Base-by-base conservation (phyloP, 1,284 basidiomycete genomes). In the Tylopilus sp. region DNA sequence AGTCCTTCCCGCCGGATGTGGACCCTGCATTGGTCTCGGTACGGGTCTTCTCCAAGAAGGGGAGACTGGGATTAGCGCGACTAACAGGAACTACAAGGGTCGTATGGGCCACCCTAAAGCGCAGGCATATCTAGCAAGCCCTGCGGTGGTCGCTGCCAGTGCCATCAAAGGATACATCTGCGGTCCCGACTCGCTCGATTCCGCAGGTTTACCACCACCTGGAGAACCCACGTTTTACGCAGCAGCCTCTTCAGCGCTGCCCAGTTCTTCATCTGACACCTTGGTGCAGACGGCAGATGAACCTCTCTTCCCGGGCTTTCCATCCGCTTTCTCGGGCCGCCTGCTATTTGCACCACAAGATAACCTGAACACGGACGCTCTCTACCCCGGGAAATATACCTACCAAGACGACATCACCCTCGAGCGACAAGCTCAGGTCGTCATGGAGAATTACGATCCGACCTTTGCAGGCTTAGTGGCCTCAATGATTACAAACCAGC, bases 331-430 rank as follows among this genome's bases (percentile, higher is more conserved):
- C 70, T 69, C 79, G 2, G 97, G 97, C 0, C 84, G 87, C 0
- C 72, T 98, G 8, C 75, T 98, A 41, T 99, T 98, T 63, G 83
- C 86, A 0, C 96, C 97, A 0, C 94, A 98, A 65, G 96, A 99
- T 70, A 99, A 99, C 68, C 71, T 99, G 50, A 99, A 96, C 68
- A 99, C 96, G 1, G 96, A 99, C 64, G 97, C 92, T 6, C 93
- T 99, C 65, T 99, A 99, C 73, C 97, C 96, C 0, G 97, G 96
- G 30, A 99, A 98, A 71, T 99, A 99, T 71, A 99, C 97, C 0
- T 99, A 99, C 71, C 94, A 97, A 70, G 96, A 99, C 68, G 97
- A 98, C 66, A 97, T 99, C 64, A 98, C 96, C 0, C 91, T 95
- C 30, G 86, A 86, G 56, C 82, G 86, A 26, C 96, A 99, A 69